These are phyloP conservation scores for Triangularia verruculosa DNA, from an alignment of 2,329 filamentous ascomycete species.

Conservation along the genomic window DNA sequence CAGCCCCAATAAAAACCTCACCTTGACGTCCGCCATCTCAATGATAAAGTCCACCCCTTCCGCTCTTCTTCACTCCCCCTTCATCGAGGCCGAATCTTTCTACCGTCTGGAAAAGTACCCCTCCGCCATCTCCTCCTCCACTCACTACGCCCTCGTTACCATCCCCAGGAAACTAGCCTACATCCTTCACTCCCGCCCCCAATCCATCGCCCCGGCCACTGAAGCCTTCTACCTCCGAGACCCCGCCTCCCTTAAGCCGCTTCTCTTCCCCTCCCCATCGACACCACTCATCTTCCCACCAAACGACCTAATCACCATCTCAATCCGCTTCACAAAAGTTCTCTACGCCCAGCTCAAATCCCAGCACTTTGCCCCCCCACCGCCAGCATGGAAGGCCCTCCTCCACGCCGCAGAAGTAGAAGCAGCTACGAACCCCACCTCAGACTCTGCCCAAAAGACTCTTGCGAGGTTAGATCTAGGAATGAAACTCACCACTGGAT, in stretches of 20 bases:
- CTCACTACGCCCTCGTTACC: constrained; percentile 71
- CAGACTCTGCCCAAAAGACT: constrained; percentile 28
- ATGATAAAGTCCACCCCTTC: constrained; percentile 56
- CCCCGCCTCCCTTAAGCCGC: constrained; percentile 67
- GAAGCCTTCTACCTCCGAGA: constrained; percentile 94
- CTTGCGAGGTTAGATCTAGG: constrained; percentile 61
- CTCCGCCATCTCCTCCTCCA: constrained; percentile 64
- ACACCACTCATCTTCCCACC: constrained; percentile 64
- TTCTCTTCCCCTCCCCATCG: constrained; percentile 53
- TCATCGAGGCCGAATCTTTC: constrained; percentile 85
- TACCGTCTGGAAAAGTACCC: constrained; percentile 85
- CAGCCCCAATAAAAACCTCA: constrained; percentile 44
- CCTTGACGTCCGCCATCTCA: constrained; percentile 60
- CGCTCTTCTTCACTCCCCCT: constrained; percentile 65
- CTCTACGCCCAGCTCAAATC: constrained; percentile 88
- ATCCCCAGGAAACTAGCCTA: constrained; percentile 81
- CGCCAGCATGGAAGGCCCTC: constrained; percentile 48
- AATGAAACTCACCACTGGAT: constrained; percentile 87
- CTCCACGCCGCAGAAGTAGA: constrained; percentile 32
- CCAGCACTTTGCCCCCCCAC: constrained; percentile 69
- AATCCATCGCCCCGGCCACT: constrained; percentile 75
- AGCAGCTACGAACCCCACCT: constrained; percentile 10
- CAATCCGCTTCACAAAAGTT: constrained; percentile 80
- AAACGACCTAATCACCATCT: constrained; percentile 73
- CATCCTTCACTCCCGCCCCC: constrained; percentile 71